Conservation (phyloP, 352 stramenopile genomes). For the Globisporangium splendens region DNA sequence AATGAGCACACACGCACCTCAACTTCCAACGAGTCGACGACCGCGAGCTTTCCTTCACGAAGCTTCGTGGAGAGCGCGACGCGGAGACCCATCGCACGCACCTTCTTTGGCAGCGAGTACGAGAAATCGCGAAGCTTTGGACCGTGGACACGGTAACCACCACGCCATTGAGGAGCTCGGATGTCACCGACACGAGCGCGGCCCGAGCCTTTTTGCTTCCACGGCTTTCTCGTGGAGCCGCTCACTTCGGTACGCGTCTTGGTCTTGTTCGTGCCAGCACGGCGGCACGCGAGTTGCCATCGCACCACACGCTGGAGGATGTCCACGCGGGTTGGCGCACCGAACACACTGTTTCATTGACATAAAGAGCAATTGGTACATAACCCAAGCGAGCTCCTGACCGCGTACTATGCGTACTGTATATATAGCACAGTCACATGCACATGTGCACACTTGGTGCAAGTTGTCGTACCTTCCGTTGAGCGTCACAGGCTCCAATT, state of each 20-base stretch:
- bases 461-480: slow-evolving; percentile 25
- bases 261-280: slow-evolving; percentile 85
- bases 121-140: slow-evolving; percentile 85
- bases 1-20: slow-evolving; percentile 39
- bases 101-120: slow-evolving; percentile 87
- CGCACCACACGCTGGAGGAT: slow-evolving; percentile 87
- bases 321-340: slow-evolving; percentile 70
- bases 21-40: slow-evolving; percentile 74
- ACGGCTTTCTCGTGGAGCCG: slow-evolving; percentile 84
- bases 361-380: background rate
- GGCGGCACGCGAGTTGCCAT: slow-evolving; percentile 83
- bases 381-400: no score
- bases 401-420: no score
- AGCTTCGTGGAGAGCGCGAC: slow-evolving; percentile 86
- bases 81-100: slow-evolving; percentile 82
- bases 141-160: slow-evolving; percentile 81
- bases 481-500: slow-evolving; percentile 53
- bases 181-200: slow-evolving; percentile 87
- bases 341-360: slow-evolving; percentile 65
- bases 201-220: slow-evolving; percentile 87
- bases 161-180: slow-evolving; percentile 79
- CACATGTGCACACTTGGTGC: background rate
- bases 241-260: slow-evolving; percentile 87
- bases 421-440: background rate
- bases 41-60: slow-evolving; percentile 79